Evolutionary conservation across 2,329 filamentous ascomycete genomes (phyloP), one percentile per base, ranked within the genome.

Genomic region (Penicillium sp.): DNA sequence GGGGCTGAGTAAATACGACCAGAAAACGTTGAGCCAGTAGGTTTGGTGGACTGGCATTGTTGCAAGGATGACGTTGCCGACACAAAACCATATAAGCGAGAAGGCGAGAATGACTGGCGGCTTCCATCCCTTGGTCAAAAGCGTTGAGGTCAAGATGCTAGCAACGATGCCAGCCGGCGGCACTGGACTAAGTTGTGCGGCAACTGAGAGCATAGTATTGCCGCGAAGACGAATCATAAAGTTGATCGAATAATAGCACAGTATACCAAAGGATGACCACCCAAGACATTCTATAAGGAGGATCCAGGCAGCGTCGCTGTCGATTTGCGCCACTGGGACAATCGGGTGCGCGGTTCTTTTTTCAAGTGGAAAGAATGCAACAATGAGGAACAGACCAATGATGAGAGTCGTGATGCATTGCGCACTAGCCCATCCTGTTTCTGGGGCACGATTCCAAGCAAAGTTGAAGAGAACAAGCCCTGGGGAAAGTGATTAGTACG

Each of bases 1-100:
- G 0, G 78, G 75, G 61, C 78, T 79, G 31, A 85, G 54, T 3
- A 84, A 16, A 4, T 78, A 68, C 3, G 71, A 71, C 7, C 81
- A 70, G 54, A 86, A 86, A 0, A 75, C 70, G 46, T 83, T 76
- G 13, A 68, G 69, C 83, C 83, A 86, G 63, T 85, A 86, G 0
- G 65, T 73, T 57, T 84, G 79, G 4, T 71, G 50, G 0, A 73
- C 64, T 0, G 80, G 78, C 2, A 74, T 68, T 1, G 66, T 72
- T 3, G 64, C 67, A 2, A 69, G 47, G 7, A 74, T 49, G 6
- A 27, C 11, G 5, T 13, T 13, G 5, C 6, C 5, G 11, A n/a
- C 11, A 4, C 11, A 13, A 13, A n/a, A n/a, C n/a, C n/a, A n/a
- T n/a, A 27, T 7, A 7, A n/a, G 10, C 25, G 11, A 6, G 10